Conservation (phyloP, 352 stramenopile genomes). For the Globisporangium paroecandrum region DNA sequence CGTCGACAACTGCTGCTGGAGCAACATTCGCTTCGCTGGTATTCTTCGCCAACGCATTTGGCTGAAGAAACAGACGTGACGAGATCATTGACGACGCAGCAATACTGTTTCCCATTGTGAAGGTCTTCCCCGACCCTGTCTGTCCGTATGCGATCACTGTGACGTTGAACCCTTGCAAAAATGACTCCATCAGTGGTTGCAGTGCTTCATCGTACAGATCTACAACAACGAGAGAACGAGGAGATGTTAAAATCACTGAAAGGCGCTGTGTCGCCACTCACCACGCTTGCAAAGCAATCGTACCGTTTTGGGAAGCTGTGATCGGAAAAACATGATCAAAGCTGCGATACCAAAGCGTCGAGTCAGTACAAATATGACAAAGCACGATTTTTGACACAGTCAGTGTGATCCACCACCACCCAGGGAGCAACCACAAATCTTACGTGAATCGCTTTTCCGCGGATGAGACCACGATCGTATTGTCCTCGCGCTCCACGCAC, state of each 20-base stretch:
- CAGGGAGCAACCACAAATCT: conserved; percentile 12
- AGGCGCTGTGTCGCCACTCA: neutral
- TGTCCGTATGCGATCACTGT: conserved; percentile 87
- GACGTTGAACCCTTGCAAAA: conserved; percentile 88
- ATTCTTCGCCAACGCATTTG: conserved; percentile 10
- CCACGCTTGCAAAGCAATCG: neutral
- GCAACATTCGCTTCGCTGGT: neutral
- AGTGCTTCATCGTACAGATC: conserved; percentile 74
- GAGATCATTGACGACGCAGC: conserved; percentile 34
- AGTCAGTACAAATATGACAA: neutral
- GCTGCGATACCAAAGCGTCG: conserved; percentile 22
- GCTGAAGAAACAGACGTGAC: conserved; percentile 32
- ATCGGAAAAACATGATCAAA: conserved; percentile 83
- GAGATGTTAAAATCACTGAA: neutral
- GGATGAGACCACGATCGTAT: conserved; percentile 36
- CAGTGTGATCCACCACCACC: neutral
- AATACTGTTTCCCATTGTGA: conserved; percentile 80
- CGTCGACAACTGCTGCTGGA: conserved; percentile 5
- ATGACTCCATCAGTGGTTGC: conserved; percentile 75
- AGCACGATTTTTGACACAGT: neutral
- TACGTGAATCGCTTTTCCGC: conserved; percentile 67
- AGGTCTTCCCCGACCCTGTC: conserved; percentile 82
- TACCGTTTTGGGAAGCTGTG: conserved; percentile 47
- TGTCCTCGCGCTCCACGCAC: conserved; percentile 37
- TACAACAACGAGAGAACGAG: conserved; percentile 1